These are phyloP conservation scores for Lactarius tabidus DNA, from an alignment of 768 basidiomycete species.

Conservation along the genomic window DNA sequence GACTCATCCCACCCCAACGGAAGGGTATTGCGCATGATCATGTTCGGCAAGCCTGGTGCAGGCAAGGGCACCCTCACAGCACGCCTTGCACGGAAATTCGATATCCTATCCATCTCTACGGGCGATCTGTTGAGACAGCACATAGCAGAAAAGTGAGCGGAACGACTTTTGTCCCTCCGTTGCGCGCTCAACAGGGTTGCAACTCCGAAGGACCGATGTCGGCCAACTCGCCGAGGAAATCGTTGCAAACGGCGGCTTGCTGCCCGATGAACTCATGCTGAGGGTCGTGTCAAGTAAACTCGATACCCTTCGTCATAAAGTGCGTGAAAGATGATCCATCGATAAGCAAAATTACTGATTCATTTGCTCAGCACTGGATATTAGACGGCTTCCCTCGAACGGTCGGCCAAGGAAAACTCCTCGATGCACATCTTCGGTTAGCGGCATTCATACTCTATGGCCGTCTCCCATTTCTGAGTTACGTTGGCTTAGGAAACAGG, in stretches of 20 bases:
- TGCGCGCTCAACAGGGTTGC: not conserved
- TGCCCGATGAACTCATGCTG: conserved; percentile 79
- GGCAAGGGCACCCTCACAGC: conserved; percentile 83
- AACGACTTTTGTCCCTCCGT: not conserved
- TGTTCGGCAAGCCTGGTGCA: conserved; percentile 80
- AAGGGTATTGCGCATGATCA: conserved; percentile 55
- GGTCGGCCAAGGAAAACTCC: conserved; percentile 71
- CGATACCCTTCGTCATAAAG: conserved; percentile 61
- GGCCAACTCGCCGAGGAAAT: conserved; percentile 73
- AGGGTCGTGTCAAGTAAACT: conserved; percentile 72
- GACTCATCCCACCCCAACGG: conserved; percentile 24
- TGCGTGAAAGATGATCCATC: conserved; percentile 30
- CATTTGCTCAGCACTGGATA: conserved; percentile 70
- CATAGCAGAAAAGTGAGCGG: conserved; percentile 57
- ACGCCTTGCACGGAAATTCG: conserved; percentile 74
- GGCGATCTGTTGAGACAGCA: conserved; percentile 86
- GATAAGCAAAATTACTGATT: not conserved
- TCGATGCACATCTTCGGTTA: conserved; percentile 72
- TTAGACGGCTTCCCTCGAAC: conserved; percentile 92
- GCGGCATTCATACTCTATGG: conserved; percentile 25
- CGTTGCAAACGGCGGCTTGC: conserved; percentile 71
- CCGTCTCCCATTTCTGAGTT: not conserved
- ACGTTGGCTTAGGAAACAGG: conserved; percentile 47
- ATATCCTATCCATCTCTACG: conserved; percentile 71
- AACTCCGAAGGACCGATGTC: conserved; percentile 51